Evolutionary conservation across 2,329 filamentous ascomycete species (phyloP), one percentile per base, ranked within the genome.

Genomic region (Cordyceps tenuipes): DNA sequence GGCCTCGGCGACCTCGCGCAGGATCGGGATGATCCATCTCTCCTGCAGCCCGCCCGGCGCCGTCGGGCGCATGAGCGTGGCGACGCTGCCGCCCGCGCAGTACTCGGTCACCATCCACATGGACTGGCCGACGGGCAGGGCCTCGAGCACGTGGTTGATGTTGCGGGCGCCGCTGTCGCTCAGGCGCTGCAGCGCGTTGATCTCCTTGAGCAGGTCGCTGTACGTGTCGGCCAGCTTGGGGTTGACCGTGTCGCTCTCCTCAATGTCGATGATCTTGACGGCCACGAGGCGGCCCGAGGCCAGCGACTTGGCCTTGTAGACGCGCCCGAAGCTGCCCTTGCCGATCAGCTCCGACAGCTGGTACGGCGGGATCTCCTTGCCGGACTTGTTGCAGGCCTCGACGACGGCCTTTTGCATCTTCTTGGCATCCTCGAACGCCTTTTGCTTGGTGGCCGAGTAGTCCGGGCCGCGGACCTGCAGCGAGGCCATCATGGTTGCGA

Each of bases 21-120:
- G 68, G 62, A 88, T 87, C 4, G 85, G 82, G 15, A 86, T 82
- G 60, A 88, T 87, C 81, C 83, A 88, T 69, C 84, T 87, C 74
- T 89, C 86, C 66, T 84, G 81, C n/a, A 89, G 73, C 2, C 85
- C 85, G 1, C 82, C 82, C 0, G 84, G 83, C 3, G 80, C 77
- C 1, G 83, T 87, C n/a, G 86, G 84, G 69, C 82, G 83, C 84
- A 87, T 86, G 61, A 82, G 81, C 63, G 81, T 92, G 64, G 82
- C 87, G 70, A 95, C 87, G 70, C 90, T 94, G 53, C 90, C 90
- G 63, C 90, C 90, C 6, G 88, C 89, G 67, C 90, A 92, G 71
- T 92, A 91, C 73, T 94, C 89, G 62, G 88, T 92, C 60, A 94
- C 84, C 77, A 94, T 90, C 90, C 90, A 95, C 76, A 95, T 86